phyloP scores from a whole-genome alignment of 1,284 basidiomycete genomes.

The Cryptococcus sp. region DNA sequence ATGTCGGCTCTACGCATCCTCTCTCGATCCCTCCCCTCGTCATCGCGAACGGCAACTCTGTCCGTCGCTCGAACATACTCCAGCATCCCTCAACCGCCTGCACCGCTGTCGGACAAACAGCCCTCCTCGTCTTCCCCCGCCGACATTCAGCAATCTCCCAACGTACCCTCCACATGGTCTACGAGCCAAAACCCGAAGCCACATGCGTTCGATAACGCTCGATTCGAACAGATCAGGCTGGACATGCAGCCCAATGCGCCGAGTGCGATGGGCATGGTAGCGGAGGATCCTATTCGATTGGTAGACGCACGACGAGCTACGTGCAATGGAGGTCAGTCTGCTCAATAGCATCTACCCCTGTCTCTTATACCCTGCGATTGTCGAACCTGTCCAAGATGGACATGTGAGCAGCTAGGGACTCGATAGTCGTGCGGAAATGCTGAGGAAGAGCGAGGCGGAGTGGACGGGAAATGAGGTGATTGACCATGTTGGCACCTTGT shows the following conservation, averaged over 20 bases:
- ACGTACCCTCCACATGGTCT: constrained; percentile 70
- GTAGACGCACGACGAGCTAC: constrained; percentile 74
- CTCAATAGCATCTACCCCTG: no score
- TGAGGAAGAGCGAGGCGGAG: no score
- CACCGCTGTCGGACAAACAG: constrained; percentile 17
- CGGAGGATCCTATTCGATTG: constrained; percentile 74
- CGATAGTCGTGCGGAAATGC: no score
- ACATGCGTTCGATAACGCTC: constrained; percentile 28
- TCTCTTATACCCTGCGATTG: no score
- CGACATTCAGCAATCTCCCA: constrained; percentile 63
- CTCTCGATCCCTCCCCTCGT: not conserved
- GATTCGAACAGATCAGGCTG: constrained; percentile 87
- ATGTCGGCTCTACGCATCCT: constrained; percentile 5
- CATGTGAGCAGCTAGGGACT: no score
- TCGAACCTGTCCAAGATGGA: no score
- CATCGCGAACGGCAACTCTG: not conserved
- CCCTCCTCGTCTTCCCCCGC: constrained; percentile 19
- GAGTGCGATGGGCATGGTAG: constrained; percentile 85
- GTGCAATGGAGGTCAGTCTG: constrained; percentile 93
- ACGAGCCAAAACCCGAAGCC: constrained; percentile 56
- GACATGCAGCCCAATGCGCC: constrained; percentile 82
- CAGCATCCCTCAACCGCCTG: constrained; percentile 13
- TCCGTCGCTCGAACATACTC: not conserved
- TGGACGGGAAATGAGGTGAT: no score
- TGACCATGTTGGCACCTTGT: no score